Conservation (phyloP, 208 protist species). For the Wallacemonas rigidus region DNA sequence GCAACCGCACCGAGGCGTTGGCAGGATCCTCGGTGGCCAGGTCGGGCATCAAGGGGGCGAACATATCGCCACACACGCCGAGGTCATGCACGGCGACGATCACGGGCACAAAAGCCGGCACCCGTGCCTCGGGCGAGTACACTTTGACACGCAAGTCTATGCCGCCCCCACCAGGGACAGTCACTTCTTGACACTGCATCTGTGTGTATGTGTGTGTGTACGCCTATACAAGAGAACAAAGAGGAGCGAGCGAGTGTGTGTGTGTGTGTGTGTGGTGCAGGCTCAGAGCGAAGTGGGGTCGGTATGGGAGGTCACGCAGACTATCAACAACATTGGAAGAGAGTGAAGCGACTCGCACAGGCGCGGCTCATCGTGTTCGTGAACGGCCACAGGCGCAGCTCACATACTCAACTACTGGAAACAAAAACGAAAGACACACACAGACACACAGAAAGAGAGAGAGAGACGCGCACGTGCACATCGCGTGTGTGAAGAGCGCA, state of each 20-base stretch:
- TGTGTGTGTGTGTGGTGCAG: background rate
- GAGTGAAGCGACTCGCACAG: background rate
- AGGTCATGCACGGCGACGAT: constrained; percentile 11
- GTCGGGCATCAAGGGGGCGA: constrained; percentile 4
- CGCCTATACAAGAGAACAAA: constrained; percentile 6
- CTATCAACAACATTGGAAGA: background rate
- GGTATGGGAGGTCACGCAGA: too few species aligned
- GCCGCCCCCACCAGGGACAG: background rate
- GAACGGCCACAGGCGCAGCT: too few species aligned
- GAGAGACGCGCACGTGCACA: too few species aligned
- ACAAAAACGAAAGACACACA: too few species aligned
- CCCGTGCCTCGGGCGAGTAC: background rate
- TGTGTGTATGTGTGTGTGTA: background rate
- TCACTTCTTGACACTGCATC: constrained; percentile 9
- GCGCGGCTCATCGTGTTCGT: too few species aligned
- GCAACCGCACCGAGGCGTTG: background rate
- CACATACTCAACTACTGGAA: too few species aligned
- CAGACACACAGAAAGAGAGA: too few species aligned
- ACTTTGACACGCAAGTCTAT: background rate
- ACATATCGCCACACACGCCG: constrained; percentile 3
- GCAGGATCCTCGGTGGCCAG: background rate
- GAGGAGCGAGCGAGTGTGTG: background rate
- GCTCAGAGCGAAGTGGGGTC: too few species aligned
- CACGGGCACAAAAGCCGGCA: constrained; percentile 8
- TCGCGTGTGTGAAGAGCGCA: too few species aligned